These are phyloP conservation scores for Cyclotella sp. DNA, from an alignment of 108 stramenopile species.

Conservation along the genomic window DNA sequence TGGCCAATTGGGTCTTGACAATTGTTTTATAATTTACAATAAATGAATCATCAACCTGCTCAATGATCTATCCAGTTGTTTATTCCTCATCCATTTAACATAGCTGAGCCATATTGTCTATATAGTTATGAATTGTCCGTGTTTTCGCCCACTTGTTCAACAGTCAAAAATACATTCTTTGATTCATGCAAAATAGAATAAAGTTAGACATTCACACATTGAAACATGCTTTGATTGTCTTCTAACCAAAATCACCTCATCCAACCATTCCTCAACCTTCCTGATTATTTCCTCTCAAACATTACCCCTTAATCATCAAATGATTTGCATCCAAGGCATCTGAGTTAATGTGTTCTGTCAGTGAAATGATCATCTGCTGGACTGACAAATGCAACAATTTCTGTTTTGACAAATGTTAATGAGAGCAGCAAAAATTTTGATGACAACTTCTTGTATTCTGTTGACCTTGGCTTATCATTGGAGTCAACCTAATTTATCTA, in stretches of 20 bases:
- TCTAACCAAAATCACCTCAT: constrained; percentile 34
- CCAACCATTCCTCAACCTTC: constrained; percentile 86
- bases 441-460: too few species aligned
- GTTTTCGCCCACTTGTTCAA: constrained; percentile 53
- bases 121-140: constrained; percentile 52
- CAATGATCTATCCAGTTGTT: background rate
- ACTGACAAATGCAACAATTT: too few species aligned
- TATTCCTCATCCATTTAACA: background rate
- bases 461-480: too few species aligned
- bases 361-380: too few species aligned
- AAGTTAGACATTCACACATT: constrained; percentile 1
- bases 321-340: constrained; percentile 87
- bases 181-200: background rate
- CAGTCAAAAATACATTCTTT: constrained; percentile 51
- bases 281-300: constrained; percentile 72
- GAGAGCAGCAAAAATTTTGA: too few species aligned
- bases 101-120: background rate
- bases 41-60: too few species aligned
- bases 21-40: too few species aligned
- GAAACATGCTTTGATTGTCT: too few species aligned
- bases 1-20: too few species aligned
- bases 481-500: too few species aligned
- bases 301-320: constrained; percentile 69
- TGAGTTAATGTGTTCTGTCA: too few species aligned
- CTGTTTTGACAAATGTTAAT: too few species aligned